Conservation (phyloP, 345 rosid genomes). For the Luvunga scandens region DNA sequence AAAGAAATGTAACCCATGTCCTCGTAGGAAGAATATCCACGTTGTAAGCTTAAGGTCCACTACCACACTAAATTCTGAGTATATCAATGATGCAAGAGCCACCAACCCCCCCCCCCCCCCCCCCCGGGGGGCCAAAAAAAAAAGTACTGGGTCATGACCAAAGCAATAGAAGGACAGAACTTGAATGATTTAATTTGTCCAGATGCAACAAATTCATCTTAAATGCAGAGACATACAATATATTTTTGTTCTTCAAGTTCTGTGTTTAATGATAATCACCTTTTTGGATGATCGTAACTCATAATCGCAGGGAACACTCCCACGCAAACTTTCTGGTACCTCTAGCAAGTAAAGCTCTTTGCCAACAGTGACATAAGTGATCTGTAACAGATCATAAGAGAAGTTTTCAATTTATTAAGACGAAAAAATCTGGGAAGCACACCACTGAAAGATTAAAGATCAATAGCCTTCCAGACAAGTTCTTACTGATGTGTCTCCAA, state of each 20-base stretch:
- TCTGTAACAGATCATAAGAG: constrained; percentile 41
- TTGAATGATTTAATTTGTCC: too few species aligned
- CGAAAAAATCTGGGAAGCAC: constrained; percentile 4
- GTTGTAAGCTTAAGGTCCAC: too few species aligned
- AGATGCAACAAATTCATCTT: background rate
- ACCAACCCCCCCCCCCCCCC: too few species aligned
- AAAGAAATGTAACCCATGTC: background rate
- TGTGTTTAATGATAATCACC: constrained; percentile 34
- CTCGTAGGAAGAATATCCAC: too few species aligned
- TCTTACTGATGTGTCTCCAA: constrained; percentile 78
- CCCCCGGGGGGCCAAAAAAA: too few species aligned
- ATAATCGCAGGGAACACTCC: constrained; percentile 75
- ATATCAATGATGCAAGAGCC: too few species aligned
- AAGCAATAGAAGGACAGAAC: background rate
- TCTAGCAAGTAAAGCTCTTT: constrained; percentile 85
- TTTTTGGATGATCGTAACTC: constrained; percentile 94
- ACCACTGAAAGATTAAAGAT: constrained; percentile 5
- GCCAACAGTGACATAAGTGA: constrained; percentile 85
- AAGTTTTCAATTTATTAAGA: constrained; percentile 24
- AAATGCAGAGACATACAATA: background rate
- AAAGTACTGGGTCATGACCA: background rate
- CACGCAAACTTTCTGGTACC: constrained; percentile 77
- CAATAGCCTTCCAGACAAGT: constrained; percentile 14
- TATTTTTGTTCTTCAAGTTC: background rate
- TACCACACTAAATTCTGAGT: too few species aligned